Percentiles rank a stretch among this genome's conserved stretches.
Conservation (phyloP, 164 flowering plant species). For the Umbilicus rupestris region DNA sequence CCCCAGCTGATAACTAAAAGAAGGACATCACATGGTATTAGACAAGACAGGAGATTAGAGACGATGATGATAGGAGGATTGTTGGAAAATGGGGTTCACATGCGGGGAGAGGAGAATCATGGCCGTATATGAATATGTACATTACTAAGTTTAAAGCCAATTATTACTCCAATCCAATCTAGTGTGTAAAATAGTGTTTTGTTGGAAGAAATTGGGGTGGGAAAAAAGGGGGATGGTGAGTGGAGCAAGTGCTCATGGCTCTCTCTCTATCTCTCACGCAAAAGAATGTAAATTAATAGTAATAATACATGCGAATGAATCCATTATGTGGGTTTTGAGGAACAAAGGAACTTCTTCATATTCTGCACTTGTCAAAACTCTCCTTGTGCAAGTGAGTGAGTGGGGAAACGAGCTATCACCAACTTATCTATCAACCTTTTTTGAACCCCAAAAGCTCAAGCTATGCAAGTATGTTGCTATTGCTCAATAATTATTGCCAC, state of each 20-base stretch:
- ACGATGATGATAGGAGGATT: not conserved
- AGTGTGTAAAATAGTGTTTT: conserved; percentile 2
- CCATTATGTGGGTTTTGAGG: conserved; percentile 1
- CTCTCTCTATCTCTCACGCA: not conserved
- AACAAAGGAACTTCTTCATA: conserved; percentile 7
- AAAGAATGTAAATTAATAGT: not conserved
- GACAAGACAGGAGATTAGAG: not conserved
- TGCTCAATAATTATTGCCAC: not conserved
- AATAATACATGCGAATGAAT: conserved; percentile 3
- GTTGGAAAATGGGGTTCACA: conserved; percentile 5
- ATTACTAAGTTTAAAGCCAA: not conserved
- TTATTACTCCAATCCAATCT: conserved; percentile 3
- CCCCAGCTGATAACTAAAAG: not conserved
- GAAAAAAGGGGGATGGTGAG: not conserved
- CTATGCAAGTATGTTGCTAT: not conserved
- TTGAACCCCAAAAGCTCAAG: not conserved
- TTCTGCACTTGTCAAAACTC: conserved; percentile 8
- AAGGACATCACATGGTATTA: not conserved
- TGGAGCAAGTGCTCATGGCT: not conserved
- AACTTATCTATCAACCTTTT: conserved; percentile 4
- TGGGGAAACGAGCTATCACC: not conserved
- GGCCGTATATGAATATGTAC: not conserved
- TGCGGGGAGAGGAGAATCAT: not conserved
- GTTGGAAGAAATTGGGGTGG: not conserved
- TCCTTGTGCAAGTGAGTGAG: not conserved